Conservation (phyloP, 257 asterid species). For the Solanum medicagineum region DNA sequence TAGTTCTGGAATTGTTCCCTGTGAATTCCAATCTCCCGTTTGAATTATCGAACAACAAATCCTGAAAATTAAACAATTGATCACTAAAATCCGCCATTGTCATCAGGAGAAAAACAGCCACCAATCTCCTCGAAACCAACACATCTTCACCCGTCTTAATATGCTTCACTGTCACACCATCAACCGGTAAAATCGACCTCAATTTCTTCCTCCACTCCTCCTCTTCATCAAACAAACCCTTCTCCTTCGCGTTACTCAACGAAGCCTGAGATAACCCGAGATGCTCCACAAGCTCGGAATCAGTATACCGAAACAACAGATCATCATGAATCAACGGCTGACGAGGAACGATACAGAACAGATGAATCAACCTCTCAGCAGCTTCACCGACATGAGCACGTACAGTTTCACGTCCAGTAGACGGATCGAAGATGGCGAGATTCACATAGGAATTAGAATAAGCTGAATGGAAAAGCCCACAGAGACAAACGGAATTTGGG, state of each 20-base stretch:
- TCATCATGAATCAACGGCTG: slow-evolving; percentile 50
- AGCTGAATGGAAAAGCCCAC: slow-evolving; percentile 91
- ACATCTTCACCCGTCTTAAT: slow-evolving; percentile 74
- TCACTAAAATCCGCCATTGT: slow-evolving; percentile 89
- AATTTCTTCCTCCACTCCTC: slow-evolving; percentile 66
- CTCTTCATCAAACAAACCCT: slow-evolving; percentile 1
- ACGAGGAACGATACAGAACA: slow-evolving; percentile 80
- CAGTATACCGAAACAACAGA: slow-evolving; percentile 46
- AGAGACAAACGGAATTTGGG: slow-evolving; percentile 61
- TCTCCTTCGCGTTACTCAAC: slow-evolving; percentile 19
- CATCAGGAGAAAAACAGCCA: slow-evolving; percentile 58
- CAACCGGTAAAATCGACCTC: slow-evolving; percentile 38
- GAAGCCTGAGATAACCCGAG: slow-evolving; percentile 38
- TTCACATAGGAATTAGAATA: slow-evolving; percentile 86
- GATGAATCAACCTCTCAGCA: slow-evolving; percentile 64
- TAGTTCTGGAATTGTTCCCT: slow-evolving; percentile 27
- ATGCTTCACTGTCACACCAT: slow-evolving; percentile 54
- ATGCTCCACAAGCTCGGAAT: slow-evolving; percentile 51
- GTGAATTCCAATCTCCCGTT: slow-evolving; percentile 53
- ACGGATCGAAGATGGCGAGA: slow-evolving; percentile 81
- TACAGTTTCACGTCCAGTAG: slow-evolving; percentile 61
- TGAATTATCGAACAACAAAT: slow-evolving; percentile 44
- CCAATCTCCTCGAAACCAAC: slow-evolving; percentile 46
- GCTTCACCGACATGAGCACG: slow-evolving; percentile 56
- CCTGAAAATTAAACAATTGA: slow-evolving; percentile 67